phyloP scores from a whole-genome alignment of 306 rosid species.

The Quillaja saponaria region DNA sequence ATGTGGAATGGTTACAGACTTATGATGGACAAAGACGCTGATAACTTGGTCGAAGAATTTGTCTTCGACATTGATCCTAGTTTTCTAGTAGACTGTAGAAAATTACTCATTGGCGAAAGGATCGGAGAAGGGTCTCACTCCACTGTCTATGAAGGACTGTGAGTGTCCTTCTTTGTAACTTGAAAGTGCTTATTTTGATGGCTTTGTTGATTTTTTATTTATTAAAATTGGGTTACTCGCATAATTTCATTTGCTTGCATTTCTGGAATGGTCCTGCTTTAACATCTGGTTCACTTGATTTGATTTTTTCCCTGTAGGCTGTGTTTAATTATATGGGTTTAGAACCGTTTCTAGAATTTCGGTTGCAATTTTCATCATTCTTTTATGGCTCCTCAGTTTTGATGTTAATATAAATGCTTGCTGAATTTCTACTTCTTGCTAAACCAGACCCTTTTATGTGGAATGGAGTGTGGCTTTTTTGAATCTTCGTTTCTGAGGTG shows the following conservation, averaged over 20 bases:
- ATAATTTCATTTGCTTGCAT: slow-evolving; percentile 34
- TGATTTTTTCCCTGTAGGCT: neutral
- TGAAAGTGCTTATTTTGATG: neutral
- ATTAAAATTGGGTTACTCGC: neutral
- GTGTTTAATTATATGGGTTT: neutral
- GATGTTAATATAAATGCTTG: no score
- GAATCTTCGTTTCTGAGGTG: no score
- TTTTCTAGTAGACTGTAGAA: slow-evolving; percentile 33
- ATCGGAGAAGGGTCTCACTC: slow-evolving; percentile 44
- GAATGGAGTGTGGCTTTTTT: no score
- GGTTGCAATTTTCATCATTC: no score
- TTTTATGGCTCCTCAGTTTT: neutral
- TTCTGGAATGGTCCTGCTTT: slow-evolving; percentile 16
- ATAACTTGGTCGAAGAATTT: slow-evolving; percentile 20
- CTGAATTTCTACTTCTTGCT: no score
- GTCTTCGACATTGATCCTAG: slow-evolving; percentile 41
- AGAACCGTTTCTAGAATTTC: neutral
- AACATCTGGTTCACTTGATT: neutral
- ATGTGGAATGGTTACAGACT: neutral
- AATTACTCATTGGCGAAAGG: slow-evolving; percentile 29
- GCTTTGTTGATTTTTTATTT: neutral
- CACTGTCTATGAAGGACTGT: slow-evolving; percentile 55
- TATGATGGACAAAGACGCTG: neutral
- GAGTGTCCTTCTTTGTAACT: slow-evolving; percentile 27
- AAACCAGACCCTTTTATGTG: no score